These are phyloP conservation scores for Meyerozyma carpophila DNA, from an alignment of 1,139 yeast species.

Conservation along the genomic window DNA sequence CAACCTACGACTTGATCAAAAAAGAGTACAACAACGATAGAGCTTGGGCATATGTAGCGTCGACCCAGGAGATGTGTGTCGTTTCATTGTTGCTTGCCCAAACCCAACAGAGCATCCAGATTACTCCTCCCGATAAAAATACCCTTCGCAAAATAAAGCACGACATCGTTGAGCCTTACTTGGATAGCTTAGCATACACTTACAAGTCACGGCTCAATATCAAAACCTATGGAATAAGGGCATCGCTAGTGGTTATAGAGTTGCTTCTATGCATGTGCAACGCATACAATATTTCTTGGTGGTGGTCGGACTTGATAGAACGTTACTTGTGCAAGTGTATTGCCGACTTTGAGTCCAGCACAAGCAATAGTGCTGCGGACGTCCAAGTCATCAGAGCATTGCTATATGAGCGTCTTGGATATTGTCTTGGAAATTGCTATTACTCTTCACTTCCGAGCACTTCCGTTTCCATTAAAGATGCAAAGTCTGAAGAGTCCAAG, in stretches of 20 bases:
- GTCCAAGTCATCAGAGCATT: slow-evolving; percentile 40
- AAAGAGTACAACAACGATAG: slow-evolving; percentile 75
- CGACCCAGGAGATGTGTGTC: slow-evolving; percentile 84
- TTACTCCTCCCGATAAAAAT: slow-evolving; percentile 34
- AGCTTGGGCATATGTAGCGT: slow-evolving; percentile 80
- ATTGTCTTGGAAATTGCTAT: slow-evolving; percentile 27
- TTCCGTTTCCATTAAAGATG: slow-evolving; percentile 4
- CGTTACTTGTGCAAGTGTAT: slow-evolving; percentile 38
- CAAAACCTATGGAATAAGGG: slow-evolving; percentile 56
- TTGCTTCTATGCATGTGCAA: slow-evolving; percentile 47
- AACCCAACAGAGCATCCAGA: slow-evolving; percentile 29
- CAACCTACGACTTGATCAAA: slow-evolving; percentile 76
- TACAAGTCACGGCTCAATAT: slow-evolving; percentile 55
- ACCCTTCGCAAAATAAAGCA: slow-evolving; percentile 58
- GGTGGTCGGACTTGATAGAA: slow-evolving; percentile 47
- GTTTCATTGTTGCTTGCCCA: slow-evolving; percentile 67
- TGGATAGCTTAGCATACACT: slow-evolving; percentile 56
- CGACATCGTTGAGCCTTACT: slow-evolving; percentile 57
- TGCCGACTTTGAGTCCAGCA: slow-evolving; percentile 34
- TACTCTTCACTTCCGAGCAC: slow-evolving; percentile 10
- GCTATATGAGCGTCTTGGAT: slow-evolving; percentile 37
- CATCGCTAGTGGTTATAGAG: slow-evolving; percentile 38
- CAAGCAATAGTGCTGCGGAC: slow-evolving; percentile 23
- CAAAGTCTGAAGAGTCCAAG: slow-evolving; percentile 9
- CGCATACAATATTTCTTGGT: slow-evolving; percentile 35